A percentile compares a stretch with the other conserved stretches of the same genome.
phyloP scores from a whole-genome alignment of 176 grass and related monocot genomes.

The Ananas comosus region DNA sequence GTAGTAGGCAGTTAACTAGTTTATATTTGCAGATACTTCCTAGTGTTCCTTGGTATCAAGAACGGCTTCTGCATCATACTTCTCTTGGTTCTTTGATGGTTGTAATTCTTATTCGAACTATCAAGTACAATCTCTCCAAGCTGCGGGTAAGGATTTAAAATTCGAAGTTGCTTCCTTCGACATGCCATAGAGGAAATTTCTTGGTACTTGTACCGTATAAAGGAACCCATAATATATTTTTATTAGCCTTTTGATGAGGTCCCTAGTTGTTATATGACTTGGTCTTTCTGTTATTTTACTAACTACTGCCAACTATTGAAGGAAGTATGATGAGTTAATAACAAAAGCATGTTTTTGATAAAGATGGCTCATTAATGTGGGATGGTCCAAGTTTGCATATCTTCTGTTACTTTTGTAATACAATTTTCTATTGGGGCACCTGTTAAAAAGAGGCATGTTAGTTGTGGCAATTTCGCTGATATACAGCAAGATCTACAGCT shows the following conservation, averaged over 20 bases:
- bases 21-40: conserved; percentile 63
- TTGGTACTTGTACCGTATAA: too few species aligned
- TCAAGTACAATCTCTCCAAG: conserved; percentile 99
- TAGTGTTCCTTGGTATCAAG: conserved; percentile 89
- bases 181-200: too few species aligned
- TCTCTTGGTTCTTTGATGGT: conserved; percentile 97
- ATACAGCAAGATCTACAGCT: background rate
- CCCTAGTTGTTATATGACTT: too few species aligned
- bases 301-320: too few species aligned
- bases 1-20: conserved; percentile 1
- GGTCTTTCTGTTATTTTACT: too few species aligned
- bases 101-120: conserved; percentile 82
- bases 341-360: background rate
- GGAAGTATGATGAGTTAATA: background rate
- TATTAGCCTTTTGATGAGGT: too few species aligned
- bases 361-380: background rate
- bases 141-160: conserved; percentile 50
- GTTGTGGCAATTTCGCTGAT: background rate
- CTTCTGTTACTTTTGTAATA: background rate
- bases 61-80: conserved; percentile 85
- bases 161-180: conserved; percentile 12
- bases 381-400: background rate
- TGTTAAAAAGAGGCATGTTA: background rate
- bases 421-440: background rate
- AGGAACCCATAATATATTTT: too few species aligned